Evolutionary conservation across 192 early-diverging fungal genomes (phyloP), one percentile per base, ranked within the genome.

Genomic region (Physocladia obscura): DNA sequence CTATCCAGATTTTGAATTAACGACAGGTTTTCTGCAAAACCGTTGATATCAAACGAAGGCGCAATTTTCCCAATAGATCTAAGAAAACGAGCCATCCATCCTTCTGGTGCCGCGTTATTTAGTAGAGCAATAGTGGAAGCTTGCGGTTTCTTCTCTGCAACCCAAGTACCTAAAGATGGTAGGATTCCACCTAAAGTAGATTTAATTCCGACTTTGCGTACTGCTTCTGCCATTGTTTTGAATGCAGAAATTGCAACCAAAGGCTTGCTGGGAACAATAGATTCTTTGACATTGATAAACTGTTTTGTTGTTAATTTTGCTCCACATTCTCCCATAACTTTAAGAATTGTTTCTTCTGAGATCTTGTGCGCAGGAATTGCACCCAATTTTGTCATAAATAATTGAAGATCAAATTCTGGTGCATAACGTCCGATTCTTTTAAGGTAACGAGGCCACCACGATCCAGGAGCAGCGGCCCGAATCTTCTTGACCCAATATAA

Each of bases 191-290:
- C 26, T 49, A 52, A 52, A 19, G 52, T 34, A 6, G 24, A 19
- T 21, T 65, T 31, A 17, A 65, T 34, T 3, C 63, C 49, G 4
- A 65, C 8, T 19, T 49, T 65, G 26, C 48, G 63, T 11, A 65
- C 63, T 19, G 63, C 63, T 48, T 65, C 63, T 30, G 63, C 24
- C 21, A 65, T n/a, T 6, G 63, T 65, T 52, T 34, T 15, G 32
- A 65, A 65, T 24, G 63, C 63, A 13, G 6, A 11, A 29, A 34
- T 51, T 52, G 63, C 47, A 34, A 65, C 63, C 15, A 65, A 31
- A 22, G 47, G 63, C 26, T 65, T 65, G 8, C 63, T 49, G 27
- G 63, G 63, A 52, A 65, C 63, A 32, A 65, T 51, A 34, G 63
- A 37, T 39, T 65, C 63, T 36, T 65, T 49, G 6, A 65, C 63